Base-by-base conservation (phyloP, 2,329 filamentous ascomycete genomes). In the Blumeriella jaapii region DNA sequence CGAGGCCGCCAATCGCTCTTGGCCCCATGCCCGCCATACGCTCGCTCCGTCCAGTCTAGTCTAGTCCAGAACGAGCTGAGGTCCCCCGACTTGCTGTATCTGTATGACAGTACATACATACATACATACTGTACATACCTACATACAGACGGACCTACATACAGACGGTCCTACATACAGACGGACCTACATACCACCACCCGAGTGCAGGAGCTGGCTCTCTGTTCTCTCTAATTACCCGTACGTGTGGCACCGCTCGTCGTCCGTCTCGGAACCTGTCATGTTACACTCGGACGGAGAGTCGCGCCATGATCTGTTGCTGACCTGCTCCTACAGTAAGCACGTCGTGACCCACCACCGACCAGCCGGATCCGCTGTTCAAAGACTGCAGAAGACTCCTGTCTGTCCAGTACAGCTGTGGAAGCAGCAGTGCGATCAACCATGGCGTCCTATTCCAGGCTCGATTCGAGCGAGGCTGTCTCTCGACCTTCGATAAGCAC, bases 361-460 rank as follows among this genome's bases (percentile, higher is more conserved):
- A 29, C 29, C n/a, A n/a, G n/a, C n/a, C n/a, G n/a, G 29, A 25
- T 15, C 26, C 23, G 17, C 34, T 15, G 22, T 14, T 23, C 13
- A 38, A 29, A 28, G 28, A 13, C 16, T 23, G 20, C 18, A 38
- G 23, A 29, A 27, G 20, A 28, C 37, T 23, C 20, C 24, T 34
- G 17, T 31, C 16, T 25, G n/a, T 28, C 24, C 38, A 29, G 41
- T 33, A 22, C n/a, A 30, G 35, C 22, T 32, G 44, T 36, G 29
- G 23, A 24, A 31, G 31, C 36, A 44, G 39, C 34, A 36, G 18
- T n/a, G 18, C 39, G 3, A 15, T 3, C 15, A 34, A 37, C 38
- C 28, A 58, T 58, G 54, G 51, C 48, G 16, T 49, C 51, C 29
- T 45, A 53, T 28, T 31, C 52, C 25, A 53, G 50, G 26, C 50